Base-by-base conservation (phyloP, 139 green algal species). In the Coelastrella sp. region DNA sequence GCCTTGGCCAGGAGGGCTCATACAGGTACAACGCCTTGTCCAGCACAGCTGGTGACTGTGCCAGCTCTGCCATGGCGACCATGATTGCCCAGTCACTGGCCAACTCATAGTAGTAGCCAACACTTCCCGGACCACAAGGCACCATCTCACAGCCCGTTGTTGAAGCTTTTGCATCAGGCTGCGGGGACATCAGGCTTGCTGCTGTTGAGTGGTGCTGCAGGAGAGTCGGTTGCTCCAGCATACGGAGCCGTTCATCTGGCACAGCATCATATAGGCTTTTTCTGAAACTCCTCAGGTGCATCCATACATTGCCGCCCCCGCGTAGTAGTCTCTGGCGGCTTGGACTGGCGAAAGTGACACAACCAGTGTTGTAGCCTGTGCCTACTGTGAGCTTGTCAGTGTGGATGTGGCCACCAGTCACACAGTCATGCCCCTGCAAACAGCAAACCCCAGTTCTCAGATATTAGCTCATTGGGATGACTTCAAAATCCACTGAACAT, bases 71-170 rank as follows among this genome's bases (percentile, higher is more conserved):
- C 20, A 92, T 85, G 3, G 89, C 81, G 22, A 89, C 19, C 47
- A 54, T 79, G 81, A 88, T 89, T 14, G 89, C 89, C 89, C 88
- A 89, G 88, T 88, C 88, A 80, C 83, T 91, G 68, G 79, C 88
- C 7, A 88, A 57, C 68, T 91, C 88, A 11, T 83, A 86, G n/a
- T 83, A 91, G 22, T 80, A 88, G 23, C 68, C 68, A 3, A 56
- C n/a, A 14, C 54, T 75, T 10, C 83, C 66, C 56, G 64, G 83
- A 6, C 60, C 80, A 23, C 3, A 16, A 19, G n/a, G 13, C 76
- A 60, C 23, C 3, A 73, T 1, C 32, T 47, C 32, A 47, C 32
- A 47, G 32, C 32, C 32, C 0, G 32, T 0, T 47, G 32, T 47
- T 47, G 32, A 47, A 47, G 32, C 32, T 47, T 47, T 47, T 47